phyloP scores from a whole-genome alignment of 1,139 yeast species.

The Saccharomyces hybrid region DNA sequence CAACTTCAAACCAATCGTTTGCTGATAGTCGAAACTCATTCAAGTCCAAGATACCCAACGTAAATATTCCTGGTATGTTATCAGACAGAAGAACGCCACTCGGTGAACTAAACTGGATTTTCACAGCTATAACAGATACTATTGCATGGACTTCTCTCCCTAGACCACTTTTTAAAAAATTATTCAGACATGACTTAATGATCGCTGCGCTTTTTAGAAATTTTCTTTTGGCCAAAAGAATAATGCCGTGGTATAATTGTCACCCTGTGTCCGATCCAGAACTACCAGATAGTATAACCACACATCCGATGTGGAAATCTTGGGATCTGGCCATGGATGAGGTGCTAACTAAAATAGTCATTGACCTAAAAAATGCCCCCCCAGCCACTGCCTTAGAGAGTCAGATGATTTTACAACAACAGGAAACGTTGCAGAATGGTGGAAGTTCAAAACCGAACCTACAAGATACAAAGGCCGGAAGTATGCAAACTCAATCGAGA shows the following conservation, averaged over 20 bases:
- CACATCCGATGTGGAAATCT: constrained; percentile 95
- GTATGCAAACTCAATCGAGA: constrained; percentile 23
- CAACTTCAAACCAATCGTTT: constrained; percentile 11
- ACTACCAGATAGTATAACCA: constrained; percentile 69
- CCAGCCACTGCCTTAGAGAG: constrained; percentile 23
- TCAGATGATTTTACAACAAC: constrained; percentile 24
- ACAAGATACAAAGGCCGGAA: constrained; percentile 18
- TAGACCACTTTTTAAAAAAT: constrained; percentile 76
- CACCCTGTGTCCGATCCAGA: constrained; percentile 94
- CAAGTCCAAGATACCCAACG: constrained; percentile 39
- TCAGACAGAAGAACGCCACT: constrained; percentile 92
- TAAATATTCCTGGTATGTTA: constrained; percentile 77
- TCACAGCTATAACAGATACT: constrained; percentile 95
- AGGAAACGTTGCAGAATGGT: constrained; percentile 20
- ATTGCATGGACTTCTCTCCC: constrained; percentile 95
- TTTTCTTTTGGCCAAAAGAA: constrained; percentile 81
- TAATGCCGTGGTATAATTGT: constrained; percentile 90
- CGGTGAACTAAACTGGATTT: constrained; percentile 95
- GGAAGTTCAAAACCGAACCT: constrained; percentile 12
- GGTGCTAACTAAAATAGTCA: constrained; percentile 63
- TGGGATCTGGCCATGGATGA: constrained; percentile 98
- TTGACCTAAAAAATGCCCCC: constrained; percentile 30
- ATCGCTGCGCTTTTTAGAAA: constrained; percentile 94
- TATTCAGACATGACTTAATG: constrained; percentile 92
- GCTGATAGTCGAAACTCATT: constrained; percentile 31